phyloP scores from a whole-genome alignment of 176 grass and related monocot genomes.

The Carex scoparia region DNA sequence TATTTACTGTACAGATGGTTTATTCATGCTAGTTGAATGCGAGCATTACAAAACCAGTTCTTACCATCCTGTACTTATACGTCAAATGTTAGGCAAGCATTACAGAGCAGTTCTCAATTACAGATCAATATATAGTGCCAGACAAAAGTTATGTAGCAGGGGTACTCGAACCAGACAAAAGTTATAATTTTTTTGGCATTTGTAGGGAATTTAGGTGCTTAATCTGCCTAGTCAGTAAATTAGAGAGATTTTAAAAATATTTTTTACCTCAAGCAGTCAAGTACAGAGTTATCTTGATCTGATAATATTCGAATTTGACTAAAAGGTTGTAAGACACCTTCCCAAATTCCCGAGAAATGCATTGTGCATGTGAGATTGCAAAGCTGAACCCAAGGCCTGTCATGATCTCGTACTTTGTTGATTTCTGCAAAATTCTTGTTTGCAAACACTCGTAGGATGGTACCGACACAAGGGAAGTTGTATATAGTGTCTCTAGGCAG shows the following conservation, averaged over 20 bases:
- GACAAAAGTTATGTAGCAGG: neutral
- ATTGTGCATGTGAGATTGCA: conserved; percentile 63
- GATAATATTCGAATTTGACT: conserved; percentile 77
- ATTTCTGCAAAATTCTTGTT: conserved; percentile 37
- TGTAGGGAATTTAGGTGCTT: neutral
- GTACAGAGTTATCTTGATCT: conserved; percentile 51
- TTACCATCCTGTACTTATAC: neutral
- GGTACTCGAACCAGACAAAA: neutral
- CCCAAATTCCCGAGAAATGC: conserved; percentile 61
- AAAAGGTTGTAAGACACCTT: conserved; percentile 41
- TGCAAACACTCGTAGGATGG: conserved; percentile 54
- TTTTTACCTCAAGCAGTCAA: conserved; percentile 63
- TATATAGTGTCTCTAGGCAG: conserved; percentile 52
- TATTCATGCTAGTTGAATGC: neutral
- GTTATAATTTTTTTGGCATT: neutral
- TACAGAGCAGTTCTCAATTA: neutral
- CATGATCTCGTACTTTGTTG: conserved; percentile 38
- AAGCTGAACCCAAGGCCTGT: conserved; percentile 59
- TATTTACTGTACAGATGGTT: too few species aligned
- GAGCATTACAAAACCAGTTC: neutral
- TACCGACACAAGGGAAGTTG: conserved; percentile 64
- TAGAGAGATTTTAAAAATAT: neutral
- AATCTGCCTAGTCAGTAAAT: neutral
- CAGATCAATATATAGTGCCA: neutral
- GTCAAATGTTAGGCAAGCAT: neutral